Evolutionary conservation across 441 rosid species (phyloP), one percentile per base, ranked within the genome.

Genomic region (Rhodomyrtus psidioides): DNA sequence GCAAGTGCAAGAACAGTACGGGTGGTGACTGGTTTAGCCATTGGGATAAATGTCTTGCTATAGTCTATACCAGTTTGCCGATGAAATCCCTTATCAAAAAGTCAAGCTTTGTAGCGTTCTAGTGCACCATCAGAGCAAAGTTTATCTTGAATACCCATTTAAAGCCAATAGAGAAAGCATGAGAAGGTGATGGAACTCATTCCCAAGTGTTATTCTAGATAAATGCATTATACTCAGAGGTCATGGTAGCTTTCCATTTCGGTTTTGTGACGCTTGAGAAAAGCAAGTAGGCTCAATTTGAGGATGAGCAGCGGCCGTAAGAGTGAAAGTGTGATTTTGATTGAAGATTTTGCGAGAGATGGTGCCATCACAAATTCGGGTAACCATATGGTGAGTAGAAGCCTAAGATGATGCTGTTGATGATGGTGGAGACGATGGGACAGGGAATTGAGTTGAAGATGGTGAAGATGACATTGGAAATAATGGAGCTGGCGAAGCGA

Each of bases 351-450:
- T 28, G 10, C 30, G 10, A 60, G 39, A 60, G 21, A 60, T 60
- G 39, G 39, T 27, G 30, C 10, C 3, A 60, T 1, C 21, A 60
- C 0, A 0, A 17, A 59, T 19, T 27, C 7, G 6, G 7, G 30
- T 15, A 60, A 60, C 70, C 23, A 60, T 60, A 60, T 60, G 6
- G 1, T 60, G 39, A 60, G 10, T 28, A 28, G 70, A 15, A 15
- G 1, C 39, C 8, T 42, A 7, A 5, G 46, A 2, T 60, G 39
- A 62, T 30, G 7, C 30, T 19, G 12, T 12, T 0, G 0, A 62
- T 62, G 44, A 62, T 62, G 75, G 75, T 62, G 42, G 42, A 62
- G 24, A 60, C 2, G 30, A 7, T 62, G 44, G 30, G 24, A 17
- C 5, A 9, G 24, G 24, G 19, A 62, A 44, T 8, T 30, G 1